These are phyloP conservation scores for Russula olivacea DNA, from an alignment of 768 basidiomycete species.

Conservation along the genomic window DNA sequence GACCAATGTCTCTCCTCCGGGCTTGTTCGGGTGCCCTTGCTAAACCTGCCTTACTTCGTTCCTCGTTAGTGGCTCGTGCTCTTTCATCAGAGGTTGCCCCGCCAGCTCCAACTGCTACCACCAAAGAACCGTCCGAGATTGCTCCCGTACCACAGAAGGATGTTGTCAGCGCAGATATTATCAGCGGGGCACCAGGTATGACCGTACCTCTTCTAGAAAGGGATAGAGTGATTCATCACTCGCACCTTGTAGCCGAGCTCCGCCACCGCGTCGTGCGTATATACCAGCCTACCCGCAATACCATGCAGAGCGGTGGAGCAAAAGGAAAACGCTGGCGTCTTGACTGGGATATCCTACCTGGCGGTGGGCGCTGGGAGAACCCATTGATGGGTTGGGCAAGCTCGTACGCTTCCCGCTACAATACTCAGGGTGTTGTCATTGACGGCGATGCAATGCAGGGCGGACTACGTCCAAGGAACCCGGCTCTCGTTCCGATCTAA, in stretches of 20 bases:
- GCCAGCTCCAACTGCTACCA: conserved; percentile 28
- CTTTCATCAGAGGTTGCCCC: conserved; percentile 28
- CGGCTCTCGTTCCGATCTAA: conserved; percentile 76
- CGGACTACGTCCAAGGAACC: conserved; percentile 94
- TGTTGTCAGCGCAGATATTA: conserved; percentile 69
- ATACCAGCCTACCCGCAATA: conserved; percentile 87
- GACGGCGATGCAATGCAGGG: conserved; percentile 41
- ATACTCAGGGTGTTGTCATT: neutral
- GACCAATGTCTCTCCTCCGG: conserved; percentile 49
- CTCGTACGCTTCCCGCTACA: conserved; percentile 54
- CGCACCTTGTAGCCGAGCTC: conserved; percentile 55
- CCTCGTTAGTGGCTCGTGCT: conserved; percentile 13
- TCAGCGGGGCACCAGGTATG: conserved; percentile 84
- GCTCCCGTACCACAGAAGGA: conserved; percentile 46
- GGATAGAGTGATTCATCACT: conserved; percentile 1
- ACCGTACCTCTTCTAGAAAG: conserved; percentile 4
- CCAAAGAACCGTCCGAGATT: conserved; percentile 36
- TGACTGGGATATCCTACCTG: conserved; percentile 89
- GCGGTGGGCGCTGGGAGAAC: conserved; percentile 95
- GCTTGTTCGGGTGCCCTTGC: conserved; percentile 31
- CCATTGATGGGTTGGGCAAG: conserved; percentile 96
- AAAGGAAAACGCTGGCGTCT: conserved; percentile 89
- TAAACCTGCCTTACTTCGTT: conserved; percentile 26
- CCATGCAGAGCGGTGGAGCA: conserved; percentile 88
- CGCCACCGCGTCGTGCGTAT: conserved; percentile 85